A percentile compares a stretch with the other conserved stretches of the same genome.
Conservation (phyloP, 2,329 filamentous ascomycete genomes). For the Trematosphaeria pertusa region DNA sequence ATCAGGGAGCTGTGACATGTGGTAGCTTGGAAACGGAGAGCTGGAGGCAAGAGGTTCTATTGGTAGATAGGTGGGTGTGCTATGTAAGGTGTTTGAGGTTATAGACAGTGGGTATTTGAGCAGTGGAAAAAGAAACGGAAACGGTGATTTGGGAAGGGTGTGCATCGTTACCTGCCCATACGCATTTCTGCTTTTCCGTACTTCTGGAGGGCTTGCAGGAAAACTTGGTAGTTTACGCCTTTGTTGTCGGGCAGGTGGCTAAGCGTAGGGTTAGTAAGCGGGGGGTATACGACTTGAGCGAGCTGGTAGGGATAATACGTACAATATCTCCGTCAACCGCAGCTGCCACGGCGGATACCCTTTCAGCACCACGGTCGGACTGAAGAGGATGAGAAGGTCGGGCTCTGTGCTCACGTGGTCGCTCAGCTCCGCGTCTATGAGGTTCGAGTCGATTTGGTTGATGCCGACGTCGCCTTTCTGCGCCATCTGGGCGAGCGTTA, state of each 20-base stretch:
- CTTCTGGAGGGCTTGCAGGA: slow-evolving; percentile 81
- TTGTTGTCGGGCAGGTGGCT: slow-evolving; percentile 71
- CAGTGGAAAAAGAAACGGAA: no score
- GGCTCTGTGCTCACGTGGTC: slow-evolving; percentile 84
- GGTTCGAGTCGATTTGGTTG: slow-evolving; percentile 80
- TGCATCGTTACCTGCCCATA: slow-evolving; percentile 72
- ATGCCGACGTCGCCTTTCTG: slow-evolving; percentile 84
- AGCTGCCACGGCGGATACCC: slow-evolving; percentile 98
- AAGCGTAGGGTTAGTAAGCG: neutral
- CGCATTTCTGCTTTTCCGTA: slow-evolving; percentile 90
- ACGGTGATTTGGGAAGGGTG: no score
- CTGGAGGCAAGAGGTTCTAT: no score
- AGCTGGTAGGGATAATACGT: slow-evolving; percentile 43
- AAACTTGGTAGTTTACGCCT: slow-evolving; percentile 92
- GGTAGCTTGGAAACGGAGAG: no score
- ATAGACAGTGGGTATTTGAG: no score
- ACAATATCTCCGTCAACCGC: slow-evolving; percentile 91
- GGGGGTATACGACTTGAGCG: neutral
- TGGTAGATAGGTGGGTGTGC: no score
- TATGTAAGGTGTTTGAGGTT: no score
- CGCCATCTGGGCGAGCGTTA: slow-evolving; percentile 93
- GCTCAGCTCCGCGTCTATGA: slow-evolving; percentile 87
- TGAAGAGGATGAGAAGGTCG: slow-evolving; percentile 87
- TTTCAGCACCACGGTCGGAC: slow-evolving; percentile 80
- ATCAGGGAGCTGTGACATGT: no score